Conservation (phyloP, 2,329 filamentous ascomycete species). For the Nigrospora sphaerica region DNA sequence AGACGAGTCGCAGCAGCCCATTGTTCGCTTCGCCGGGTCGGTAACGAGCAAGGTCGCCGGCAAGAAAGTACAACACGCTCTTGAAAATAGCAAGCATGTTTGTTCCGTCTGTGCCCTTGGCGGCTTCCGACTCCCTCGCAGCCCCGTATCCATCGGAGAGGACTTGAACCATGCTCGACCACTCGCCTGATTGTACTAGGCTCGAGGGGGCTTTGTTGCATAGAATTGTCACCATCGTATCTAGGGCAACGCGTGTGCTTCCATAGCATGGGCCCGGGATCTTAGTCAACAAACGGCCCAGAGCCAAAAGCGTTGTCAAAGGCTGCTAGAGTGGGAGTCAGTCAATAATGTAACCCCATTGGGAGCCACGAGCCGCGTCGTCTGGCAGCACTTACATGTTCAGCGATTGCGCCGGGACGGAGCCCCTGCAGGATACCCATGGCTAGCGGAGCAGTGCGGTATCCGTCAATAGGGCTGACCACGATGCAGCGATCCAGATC, state of each 20-base stretch:
- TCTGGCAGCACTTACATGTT: conserved; percentile 11
- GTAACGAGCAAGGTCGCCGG: conserved; percentile 21
- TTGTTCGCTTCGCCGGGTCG: conserved; percentile 8
- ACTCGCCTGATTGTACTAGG: no score
- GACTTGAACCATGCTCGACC: no score
- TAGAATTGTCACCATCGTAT: conserved; percentile 15
- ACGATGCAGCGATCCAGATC: neutral
- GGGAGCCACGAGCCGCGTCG: no score
- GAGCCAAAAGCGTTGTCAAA: neutral
- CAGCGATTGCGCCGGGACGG: conserved; percentile 13
- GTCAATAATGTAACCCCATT: no score
- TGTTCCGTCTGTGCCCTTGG: neutral
- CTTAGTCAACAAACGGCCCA: conserved; percentile 1
- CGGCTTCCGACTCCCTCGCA: neutral
- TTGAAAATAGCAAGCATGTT: conserved; percentile 13
- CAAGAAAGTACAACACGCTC: conserved; percentile 20
- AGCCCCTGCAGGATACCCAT: conserved; percentile 22
- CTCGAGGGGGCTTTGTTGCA: conserved; percentile 15
- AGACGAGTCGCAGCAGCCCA: conserved; percentile 12
- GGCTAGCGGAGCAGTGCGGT: conserved; percentile 18
- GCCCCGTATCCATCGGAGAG: neutral
- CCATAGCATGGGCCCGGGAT: conserved; percentile 9
- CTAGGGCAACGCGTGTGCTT: conserved; percentile 15
- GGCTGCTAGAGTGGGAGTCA: no score
- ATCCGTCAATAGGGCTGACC: conserved; percentile 12